Base-by-base conservation (phyloP, 2,329 filamentous ascomycete genomes). In the Elsinoe arachidis region DNA sequence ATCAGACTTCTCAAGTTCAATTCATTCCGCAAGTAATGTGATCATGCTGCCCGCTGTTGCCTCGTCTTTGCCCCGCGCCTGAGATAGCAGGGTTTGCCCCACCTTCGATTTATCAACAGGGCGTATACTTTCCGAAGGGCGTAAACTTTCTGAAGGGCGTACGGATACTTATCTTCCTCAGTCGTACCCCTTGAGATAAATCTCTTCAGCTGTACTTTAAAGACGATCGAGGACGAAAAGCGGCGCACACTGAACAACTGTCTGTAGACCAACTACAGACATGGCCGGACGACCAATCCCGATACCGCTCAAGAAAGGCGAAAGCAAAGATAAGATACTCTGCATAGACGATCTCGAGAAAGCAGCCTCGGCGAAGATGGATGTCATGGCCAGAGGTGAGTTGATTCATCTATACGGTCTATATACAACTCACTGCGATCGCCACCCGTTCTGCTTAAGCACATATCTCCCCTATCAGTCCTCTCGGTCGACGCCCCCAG, bases 331-430 rank as follows among this genome's bases (percentile, higher is more conserved):
- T 21, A 39, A 55, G 39, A 55, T 55, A 23, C 53, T 55, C 19
- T 55, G 53, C 19, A 55, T 55, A 14, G 37, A 43, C 37, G 53
- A 55, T 17, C 39, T 55, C n/a, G n/a, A 55, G 6, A 34, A 23
- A 33, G 53, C 53, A 17, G 53, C 37, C 5, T 33, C 53, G 4
- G 38, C 19, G 19, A 43, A 44, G 17, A 11, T 55, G 53, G 37
- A 33, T 15, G 35, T 26, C 3, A 46, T 43, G 37, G 53, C 39
- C 7, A 30, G 53, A 55, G 53, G 53, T 55, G 38, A 55, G 53
- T 10, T 11, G 6, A 15, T 46, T 12, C 10, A 3, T 23, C 5
- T 23, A 46, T 46, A 17, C 37, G 9, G 7, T 7, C 5, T 30
- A 9, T 30, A 4, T 26, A 26, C 23, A 26, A 3, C 3, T 3